These are phyloP conservation scores for Blastobotrys buckinghamii DNA, from an alignment of 1,139 yeast genomes.

Conservation along the genomic window DNA sequence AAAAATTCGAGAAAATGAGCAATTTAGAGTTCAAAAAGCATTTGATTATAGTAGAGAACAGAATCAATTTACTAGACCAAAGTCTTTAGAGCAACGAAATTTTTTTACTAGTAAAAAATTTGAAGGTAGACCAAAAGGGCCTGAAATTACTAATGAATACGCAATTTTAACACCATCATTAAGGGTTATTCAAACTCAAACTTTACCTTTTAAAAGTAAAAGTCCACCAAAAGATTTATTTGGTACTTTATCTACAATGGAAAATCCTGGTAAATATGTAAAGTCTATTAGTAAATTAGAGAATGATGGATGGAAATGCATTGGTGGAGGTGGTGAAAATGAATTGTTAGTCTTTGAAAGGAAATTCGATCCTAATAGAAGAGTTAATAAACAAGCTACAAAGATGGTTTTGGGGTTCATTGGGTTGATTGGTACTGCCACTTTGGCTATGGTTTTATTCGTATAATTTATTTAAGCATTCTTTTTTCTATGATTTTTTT, in stretches of 20 bases:
- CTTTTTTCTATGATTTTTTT: too few species aligned
- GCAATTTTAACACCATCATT: conserved; percentile 43
- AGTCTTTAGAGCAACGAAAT: conserved; percentile 41
- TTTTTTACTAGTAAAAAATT: conserved; percentile 45
- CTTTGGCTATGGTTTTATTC: conserved; percentile 7
- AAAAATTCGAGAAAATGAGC: conserved; percentile 39
- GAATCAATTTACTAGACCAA: conserved; percentile 32
- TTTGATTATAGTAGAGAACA: conserved; percentile 46
- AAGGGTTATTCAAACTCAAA: conserved; percentile 35
- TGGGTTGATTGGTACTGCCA: conserved; percentile 11
- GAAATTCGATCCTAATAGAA: conserved; percentile 15
- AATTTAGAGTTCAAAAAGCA: conserved; percentile 46
- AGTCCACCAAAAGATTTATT: conserved; percentile 41
- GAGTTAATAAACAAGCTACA: conserved; percentile 15
- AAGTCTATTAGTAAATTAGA: conserved; percentile 36
- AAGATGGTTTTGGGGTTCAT: conserved; percentile 15
- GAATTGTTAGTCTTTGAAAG: conserved; percentile 38
- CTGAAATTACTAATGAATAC: conserved; percentile 33
- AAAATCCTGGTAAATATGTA: conserved; percentile 32
- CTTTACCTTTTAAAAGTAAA: conserved; percentile 39
- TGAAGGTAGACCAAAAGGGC: conserved; percentile 10
- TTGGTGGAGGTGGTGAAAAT: conserved; percentile 39
- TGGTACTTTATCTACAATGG: conserved; percentile 40
- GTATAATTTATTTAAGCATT: too few species aligned
- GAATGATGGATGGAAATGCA: conserved; percentile 41